These are phyloP conservation scores for Metarhizium guizhouense DNA, from an alignment of 2,329 filamentous ascomycete genomes.

Conservation along the genomic window DNA sequence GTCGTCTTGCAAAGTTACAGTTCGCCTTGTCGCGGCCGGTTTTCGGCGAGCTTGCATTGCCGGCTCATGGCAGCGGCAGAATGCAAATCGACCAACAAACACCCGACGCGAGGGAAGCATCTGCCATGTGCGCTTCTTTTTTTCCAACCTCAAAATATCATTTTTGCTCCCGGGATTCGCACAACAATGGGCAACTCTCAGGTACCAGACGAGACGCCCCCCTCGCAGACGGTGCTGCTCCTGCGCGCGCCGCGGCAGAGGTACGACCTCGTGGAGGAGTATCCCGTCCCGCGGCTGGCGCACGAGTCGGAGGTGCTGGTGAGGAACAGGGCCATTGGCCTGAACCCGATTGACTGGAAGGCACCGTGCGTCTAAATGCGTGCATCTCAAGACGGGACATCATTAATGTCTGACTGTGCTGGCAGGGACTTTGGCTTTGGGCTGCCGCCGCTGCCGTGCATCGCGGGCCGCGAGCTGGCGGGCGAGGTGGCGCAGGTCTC, in stretches of 20 bases:
- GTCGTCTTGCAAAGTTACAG: no score
- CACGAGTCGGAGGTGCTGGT: constrained; percentile 47
- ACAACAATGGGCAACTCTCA: not conserved
- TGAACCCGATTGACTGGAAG: constrained; percentile 75
- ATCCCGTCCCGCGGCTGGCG: constrained; percentile 32
- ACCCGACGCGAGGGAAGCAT: no score
- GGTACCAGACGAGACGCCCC: constrained; percentile 6
- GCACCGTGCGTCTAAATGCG: constrained; percentile 44
- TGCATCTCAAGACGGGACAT: no score
- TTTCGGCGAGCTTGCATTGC: no score
- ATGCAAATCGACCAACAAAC: no score
- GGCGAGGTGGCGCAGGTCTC: constrained; percentile 48
- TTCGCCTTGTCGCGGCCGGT: no score
- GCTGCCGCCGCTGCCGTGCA: constrained; percentile 57
- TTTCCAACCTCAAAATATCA: no score
- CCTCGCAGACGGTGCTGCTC: constrained; percentile 37
- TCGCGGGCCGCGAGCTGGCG: constrained; percentile 61
- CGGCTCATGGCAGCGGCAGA: no score
- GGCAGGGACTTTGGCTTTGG: constrained; percentile 60
- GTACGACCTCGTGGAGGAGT: constrained; percentile 35
- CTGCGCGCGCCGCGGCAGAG: constrained; percentile 39
- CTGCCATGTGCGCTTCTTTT: no score
- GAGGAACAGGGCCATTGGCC: constrained; percentile 54
- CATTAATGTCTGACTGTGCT: no score
- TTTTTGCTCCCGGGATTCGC: no score